phyloP scores from a whole-genome alignment of 305 asterid species.

The Rubia peregrina region DNA sequence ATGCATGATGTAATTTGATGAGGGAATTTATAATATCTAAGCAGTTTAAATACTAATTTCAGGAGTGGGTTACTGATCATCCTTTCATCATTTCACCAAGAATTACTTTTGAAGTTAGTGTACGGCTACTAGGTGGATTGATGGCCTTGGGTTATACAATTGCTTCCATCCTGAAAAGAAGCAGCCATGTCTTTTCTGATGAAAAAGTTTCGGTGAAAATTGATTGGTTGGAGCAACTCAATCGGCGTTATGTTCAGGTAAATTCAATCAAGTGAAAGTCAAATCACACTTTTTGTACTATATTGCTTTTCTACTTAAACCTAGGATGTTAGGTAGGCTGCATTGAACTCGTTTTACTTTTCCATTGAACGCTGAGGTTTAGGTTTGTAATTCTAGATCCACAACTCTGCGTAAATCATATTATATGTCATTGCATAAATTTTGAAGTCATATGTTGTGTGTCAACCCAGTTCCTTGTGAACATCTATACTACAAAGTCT shows the following conservation, averaged over 20 bases:
- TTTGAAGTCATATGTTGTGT: neutral
- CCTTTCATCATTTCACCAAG: conserved; percentile 97
- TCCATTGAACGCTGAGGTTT: neutral
- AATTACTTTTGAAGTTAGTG: conserved; percentile 96
- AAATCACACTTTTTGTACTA: neutral
- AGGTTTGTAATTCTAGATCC: neutral
- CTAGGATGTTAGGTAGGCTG: neutral
- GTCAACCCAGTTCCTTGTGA: neutral
- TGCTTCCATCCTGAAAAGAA: conserved; percentile 93
- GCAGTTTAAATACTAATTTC: conserved; percentile 28
- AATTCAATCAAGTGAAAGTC: neutral
- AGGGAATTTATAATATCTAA: conserved; percentile 16
- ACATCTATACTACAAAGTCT: neutral
- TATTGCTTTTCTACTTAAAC: neutral
- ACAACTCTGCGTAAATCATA: neutral
- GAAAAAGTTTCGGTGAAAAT: conserved; percentile 79
- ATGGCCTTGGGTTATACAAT: conserved; percentile 97
- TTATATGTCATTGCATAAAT: neutral
- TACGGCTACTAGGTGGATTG: conserved; percentile 97
- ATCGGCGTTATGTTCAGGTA: conserved; percentile 92
- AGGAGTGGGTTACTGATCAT: conserved; percentile 97
- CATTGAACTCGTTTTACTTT: neutral
- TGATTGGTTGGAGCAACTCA: conserved; percentile 97
- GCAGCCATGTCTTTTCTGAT: conserved; percentile 69
- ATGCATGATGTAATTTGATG: neutral